These are phyloP conservation scores for Lactuca sativa DNA, from an alignment of 129 eudicot genomes.

Conservation along the genomic window DNA sequence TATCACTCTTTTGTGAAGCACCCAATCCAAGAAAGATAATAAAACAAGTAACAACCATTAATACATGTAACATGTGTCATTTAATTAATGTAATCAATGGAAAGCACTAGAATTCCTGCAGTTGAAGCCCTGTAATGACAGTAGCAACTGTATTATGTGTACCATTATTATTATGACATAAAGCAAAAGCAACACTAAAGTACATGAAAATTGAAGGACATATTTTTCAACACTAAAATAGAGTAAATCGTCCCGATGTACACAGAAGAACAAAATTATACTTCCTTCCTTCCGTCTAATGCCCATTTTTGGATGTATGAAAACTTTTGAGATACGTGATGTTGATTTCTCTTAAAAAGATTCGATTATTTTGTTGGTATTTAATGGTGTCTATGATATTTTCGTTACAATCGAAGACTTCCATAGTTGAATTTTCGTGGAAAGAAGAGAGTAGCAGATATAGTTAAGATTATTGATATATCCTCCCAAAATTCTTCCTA, in stretches of 20 bases:
- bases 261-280: slow-evolving; percentile 4
- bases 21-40: background rate
- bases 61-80: slow-evolving; percentile 4
- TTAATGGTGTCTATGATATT: background rate
- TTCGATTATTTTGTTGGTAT: background rate
- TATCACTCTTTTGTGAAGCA: background rate
- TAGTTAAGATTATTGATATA: background rate
- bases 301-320: background rate
- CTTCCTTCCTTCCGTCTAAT: background rate
- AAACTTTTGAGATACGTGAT: background rate
- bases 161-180: slow-evolving; percentile 5
- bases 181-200: background rate
- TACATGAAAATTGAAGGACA: background rate
- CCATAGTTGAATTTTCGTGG: background rate
- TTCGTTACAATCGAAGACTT: background rate
- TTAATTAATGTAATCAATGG: background rate
- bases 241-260: background rate
- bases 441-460: background rate
- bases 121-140: slow-evolving; percentile 18
- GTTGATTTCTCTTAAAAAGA: background rate
- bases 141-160: slow-evolving; percentile 3
- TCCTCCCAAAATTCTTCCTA: background rate
- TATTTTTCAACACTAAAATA: background rate
- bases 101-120: background rate
- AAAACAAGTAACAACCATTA: background rate